Conservation (phyloP, 805 yeast genomes). For the Suhomyces pyralidae region DNA sequence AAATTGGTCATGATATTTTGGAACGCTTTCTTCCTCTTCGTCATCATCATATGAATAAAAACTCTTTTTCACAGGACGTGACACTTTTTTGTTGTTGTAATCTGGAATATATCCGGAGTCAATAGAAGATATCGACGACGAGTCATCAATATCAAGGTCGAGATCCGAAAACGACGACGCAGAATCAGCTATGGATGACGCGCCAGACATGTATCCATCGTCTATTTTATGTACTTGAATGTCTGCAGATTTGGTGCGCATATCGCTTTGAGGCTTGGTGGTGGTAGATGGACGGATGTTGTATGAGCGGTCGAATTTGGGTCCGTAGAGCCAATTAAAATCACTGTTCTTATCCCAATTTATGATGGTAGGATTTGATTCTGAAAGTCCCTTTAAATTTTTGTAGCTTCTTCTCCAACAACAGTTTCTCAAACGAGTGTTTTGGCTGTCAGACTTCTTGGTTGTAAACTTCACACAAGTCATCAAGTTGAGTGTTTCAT, state of each 20-base stretch:
- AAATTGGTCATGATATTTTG: constrained; percentile 7
- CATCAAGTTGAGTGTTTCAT: constrained; percentile 17
- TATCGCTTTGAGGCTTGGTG: background rate
- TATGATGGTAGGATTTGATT: constrained; percentile 41
- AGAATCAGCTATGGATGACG: constrained; percentile 4
- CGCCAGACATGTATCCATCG: constrained; percentile 4
- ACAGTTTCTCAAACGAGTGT: constrained; percentile 24
- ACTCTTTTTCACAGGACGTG: background rate
- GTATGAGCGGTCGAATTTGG: constrained; percentile 22
- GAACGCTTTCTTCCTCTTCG: constrained; percentile 2
- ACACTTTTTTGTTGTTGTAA: constrained; percentile 7
- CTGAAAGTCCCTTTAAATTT: constrained; percentile 24
- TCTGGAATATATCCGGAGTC: constrained; percentile 15
- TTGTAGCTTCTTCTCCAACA: constrained; percentile 42
- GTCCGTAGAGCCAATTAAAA: constrained; percentile 55
- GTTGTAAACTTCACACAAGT: constrained; percentile 11
- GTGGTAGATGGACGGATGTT: background rate
- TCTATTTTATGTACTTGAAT: constrained; percentile 10
- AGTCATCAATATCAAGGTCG: constrained; percentile 10
- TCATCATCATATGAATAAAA: background rate
- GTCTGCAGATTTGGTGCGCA: background rate
- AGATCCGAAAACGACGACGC: constrained; percentile 4
- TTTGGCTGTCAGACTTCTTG: constrained; percentile 1
- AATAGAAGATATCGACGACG: constrained; percentile 9
- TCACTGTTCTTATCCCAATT: constrained; percentile 57